Conservation (phyloP, 306 rosid genomes). For the Prinsepia uniflora region DNA sequence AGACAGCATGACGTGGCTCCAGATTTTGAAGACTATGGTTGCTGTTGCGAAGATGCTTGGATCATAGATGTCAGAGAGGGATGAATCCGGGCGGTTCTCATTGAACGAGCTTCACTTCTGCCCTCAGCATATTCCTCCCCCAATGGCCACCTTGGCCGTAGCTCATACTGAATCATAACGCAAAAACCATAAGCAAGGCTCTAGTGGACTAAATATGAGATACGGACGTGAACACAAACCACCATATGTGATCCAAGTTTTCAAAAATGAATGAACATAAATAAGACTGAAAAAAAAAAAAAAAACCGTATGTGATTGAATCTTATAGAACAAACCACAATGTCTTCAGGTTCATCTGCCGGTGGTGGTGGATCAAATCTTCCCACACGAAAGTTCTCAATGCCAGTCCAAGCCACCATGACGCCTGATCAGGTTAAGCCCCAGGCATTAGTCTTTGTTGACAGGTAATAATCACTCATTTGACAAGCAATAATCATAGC, state of each 20-base stretch:
- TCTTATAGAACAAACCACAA: slow-evolving; percentile 48
- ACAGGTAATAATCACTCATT: background rate
- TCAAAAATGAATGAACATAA: background rate
- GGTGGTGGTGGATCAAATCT: slow-evolving; percentile 96
- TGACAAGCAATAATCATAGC: background rate
- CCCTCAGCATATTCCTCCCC: slow-evolving; percentile 87
- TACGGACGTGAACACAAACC: background rate
- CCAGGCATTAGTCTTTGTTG: background rate
- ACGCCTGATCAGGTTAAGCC: slow-evolving; percentile 54
- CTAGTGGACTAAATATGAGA: background rate
- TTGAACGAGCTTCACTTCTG: slow-evolving; percentile 75
- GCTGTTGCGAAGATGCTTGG: slow-evolving; percentile 62
- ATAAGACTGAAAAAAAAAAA: background rate
- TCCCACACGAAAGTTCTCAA: slow-evolving; percentile 79
- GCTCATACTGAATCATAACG: slow-evolving; percentile 49
- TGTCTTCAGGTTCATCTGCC: slow-evolving; percentile 77
- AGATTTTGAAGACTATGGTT: slow-evolving; percentile 29
- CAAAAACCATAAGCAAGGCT: background rate
- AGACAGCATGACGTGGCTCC: slow-evolving; percentile 9
- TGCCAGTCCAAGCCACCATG: slow-evolving; percentile 99
- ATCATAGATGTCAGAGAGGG: slow-evolving; percentile 84
- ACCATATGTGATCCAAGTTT: too few species aligned
- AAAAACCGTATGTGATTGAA: background rate
- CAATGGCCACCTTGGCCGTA: slow-evolving; percentile 94
- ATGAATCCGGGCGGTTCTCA: slow-evolving; percentile 76